Base-by-base conservation (phyloP, 2,329 filamentous ascomycete species). In the Trichoderma sp. region DNA sequence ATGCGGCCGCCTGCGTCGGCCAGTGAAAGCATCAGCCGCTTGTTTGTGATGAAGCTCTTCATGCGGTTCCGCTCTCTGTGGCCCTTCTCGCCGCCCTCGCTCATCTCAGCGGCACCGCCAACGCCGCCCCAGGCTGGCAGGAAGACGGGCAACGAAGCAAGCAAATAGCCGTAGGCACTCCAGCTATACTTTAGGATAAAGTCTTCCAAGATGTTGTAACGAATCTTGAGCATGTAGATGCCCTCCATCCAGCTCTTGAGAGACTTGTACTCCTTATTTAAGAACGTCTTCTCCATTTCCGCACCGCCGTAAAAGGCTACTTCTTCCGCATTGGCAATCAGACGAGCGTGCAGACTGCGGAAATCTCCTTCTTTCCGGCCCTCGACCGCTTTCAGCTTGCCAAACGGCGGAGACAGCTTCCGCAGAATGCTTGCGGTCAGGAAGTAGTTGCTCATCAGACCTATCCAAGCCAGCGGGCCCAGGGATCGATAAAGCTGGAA, bases 21-120 rank as follows among this genome's bases (percentile, higher is more conserved):
- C 47, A 99, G 88, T 17, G 95, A 98, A 36, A 99, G 88, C 96
- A 99, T 98, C 50, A 99, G 90, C 5, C 96, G 91, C 82, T 99
- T 98, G 84, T 99, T 99, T 13, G 96, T 99, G 82, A 99, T 98
- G 82, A 99, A 99, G 39, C 97, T 94, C 83, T 97, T 96, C 93
- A 98, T 99, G 53, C 97, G 93, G 71, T 91, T 90, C 61, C 93
- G 89, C 80, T 97, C 93, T 32, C 92, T 88, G 32, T 88, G 87
- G 32, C 85, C 85, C 73, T 84, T 87, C 20, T 83, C 83, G 28
- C 80, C 79, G 55, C 78, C 78, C 30, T 86, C 86, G 2, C 86
- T 82, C 76, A 93, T 85, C 81, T 97, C 93, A 68, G 90, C 83
- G 17, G 87, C 87, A 50, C 92, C 93, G 59, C 92, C 93, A 39